Evolutionary conservation across 139 green algal genomes (phyloP), one percentile per base, ranked within the genome.

Genomic region (Chlorella sp.): DNA sequence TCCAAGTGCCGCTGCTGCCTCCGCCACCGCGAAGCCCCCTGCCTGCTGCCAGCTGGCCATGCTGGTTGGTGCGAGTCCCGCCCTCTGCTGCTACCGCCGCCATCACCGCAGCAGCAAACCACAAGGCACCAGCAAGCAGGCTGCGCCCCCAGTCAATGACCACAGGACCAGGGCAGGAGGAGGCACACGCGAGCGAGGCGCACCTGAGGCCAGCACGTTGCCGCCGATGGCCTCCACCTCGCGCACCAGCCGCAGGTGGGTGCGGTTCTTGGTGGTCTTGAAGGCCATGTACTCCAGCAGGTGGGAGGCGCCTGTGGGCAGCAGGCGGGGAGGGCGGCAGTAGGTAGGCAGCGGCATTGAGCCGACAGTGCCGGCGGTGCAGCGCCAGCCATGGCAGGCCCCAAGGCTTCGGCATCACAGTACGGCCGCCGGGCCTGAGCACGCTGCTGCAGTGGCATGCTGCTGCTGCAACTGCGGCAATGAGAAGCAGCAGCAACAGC

Each of bases 201-300:
- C 93, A 41, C 93, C 95, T 43, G 92, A 95, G 9, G 96, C 96
- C 28, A 93, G 67, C 28, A 98, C 89, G 89, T 95, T 98, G 58
- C 87, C 94, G 3, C 96, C 96, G 22, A 99, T 94, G 9, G 90
- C 91, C 84, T 99, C 96, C 7, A 98, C 91, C 88, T 97, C 94
- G 0, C 94, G 91, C 26, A 93, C 86, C 20, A 97, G 74, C 16
- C 94, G 89, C 86, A 97, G 93, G 81, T 94, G 87, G 11, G 90
- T 96, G 38, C 95, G 87, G 88, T 97, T 93, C 43, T 65, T 80
- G 3, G 95, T 98, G 85, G 91, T 87, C 83, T 98, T 98, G 85
- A 98, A 99, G 9, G 96, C 95, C 88, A 98, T 92, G 85, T 95
- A 96, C 84, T 99, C 96, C 73, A 99, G 85, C 80, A 99, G 65